Conservation (phyloP, 495 filamentous ascomycete genomes). For the Schizothecium vesticola region DNA sequence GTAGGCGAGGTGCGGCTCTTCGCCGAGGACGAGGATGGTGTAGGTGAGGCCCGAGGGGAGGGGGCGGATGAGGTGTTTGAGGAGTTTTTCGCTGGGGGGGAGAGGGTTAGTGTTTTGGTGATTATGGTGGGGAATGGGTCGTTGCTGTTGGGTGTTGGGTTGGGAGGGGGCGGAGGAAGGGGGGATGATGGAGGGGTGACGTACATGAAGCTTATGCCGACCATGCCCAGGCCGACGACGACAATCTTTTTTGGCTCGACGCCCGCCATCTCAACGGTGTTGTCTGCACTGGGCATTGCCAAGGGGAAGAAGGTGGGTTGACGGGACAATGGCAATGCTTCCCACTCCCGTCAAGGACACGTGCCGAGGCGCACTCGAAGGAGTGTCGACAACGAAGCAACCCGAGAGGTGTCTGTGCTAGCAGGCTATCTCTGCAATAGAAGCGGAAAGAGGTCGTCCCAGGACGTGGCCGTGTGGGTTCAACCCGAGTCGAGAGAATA, state of each 20-base stretch:
- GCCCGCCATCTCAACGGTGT: slow-evolving; percentile 28
- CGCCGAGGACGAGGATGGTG: slow-evolving; percentile 85
- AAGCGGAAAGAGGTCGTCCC: background rate
- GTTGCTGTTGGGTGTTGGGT: too few species aligned
- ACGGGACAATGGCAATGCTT: background rate
- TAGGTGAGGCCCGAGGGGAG: slow-evolving; percentile 73
- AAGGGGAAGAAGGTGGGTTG: background rate
- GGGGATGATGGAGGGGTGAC: slow-evolving; percentile 18
- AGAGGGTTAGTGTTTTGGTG: background rate
- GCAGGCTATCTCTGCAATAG: background rate
- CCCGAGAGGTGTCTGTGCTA: background rate
- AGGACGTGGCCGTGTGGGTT: too few species aligned
- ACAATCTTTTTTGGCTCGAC: slow-evolving; percentile 65
- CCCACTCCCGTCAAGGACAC: background rate
- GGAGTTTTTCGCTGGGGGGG: slow-evolving; percentile 66
- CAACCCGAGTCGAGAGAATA: background rate
- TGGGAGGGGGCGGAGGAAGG: slow-evolving; percentile 23
- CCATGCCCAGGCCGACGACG: slow-evolving; percentile 91
- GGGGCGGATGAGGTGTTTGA: slow-evolving; percentile 78
- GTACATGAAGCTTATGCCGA: slow-evolving; percentile 90
- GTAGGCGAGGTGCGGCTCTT: slow-evolving; percentile 88
- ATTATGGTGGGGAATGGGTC: too few species aligned
- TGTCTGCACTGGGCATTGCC: background rate
- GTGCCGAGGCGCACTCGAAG: background rate
- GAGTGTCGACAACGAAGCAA: background rate